Base-by-base conservation (phyloP, 441 rosid genomes). In the Macaranga tanarius region DNA sequence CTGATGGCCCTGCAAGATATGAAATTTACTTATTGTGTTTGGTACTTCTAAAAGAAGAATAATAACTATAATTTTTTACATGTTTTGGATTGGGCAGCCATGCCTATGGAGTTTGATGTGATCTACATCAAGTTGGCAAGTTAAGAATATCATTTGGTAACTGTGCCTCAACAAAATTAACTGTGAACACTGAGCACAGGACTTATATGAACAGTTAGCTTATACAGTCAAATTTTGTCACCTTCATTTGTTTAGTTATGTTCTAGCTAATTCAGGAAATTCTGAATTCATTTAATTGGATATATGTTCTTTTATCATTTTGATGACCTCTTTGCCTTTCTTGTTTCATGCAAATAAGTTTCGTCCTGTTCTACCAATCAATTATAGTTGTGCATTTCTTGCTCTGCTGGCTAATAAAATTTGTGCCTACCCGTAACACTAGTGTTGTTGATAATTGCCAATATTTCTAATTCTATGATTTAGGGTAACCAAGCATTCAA, bases 401-500 rank as follows among this genome's bases (percentile, higher is more conserved):
- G 12, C 45, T 31, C 31, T 64, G 52, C n/a, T 25, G 5, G 28
- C 52, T 45, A 64, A 5, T 34, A 34, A 34, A 22, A 22, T 64
- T 64, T 45, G 50, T 45, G 17, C 15, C 28, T 7, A 22, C 13
- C 59, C 5, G 1, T 10, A 55, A 20, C 59, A 15, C 3, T 48
- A 10, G 5, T n/a, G 22, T 10, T 16, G 17, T 44, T 28, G 25
- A 22, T 28, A 48, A 61, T 26, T 20, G 60, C 16, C 31, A 13
- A 47, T 62, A 10, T 42, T 28, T 25, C 23, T 15, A 15, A 61
- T 56, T 71, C 61, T 62, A 47, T 76, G 40, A 55, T 75, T 38
- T 83, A 95, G 98, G 99, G 98, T 6, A 95, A 93, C 80, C 92
- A 89, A 88, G 98, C 98, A 59, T 95, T 77, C 75, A 93, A 95